These are phyloP conservation scores for Taxawa tesnikishii DNA, from an alignment of 2,329 filamentous ascomycete genomes.

Conservation along the genomic window DNA sequence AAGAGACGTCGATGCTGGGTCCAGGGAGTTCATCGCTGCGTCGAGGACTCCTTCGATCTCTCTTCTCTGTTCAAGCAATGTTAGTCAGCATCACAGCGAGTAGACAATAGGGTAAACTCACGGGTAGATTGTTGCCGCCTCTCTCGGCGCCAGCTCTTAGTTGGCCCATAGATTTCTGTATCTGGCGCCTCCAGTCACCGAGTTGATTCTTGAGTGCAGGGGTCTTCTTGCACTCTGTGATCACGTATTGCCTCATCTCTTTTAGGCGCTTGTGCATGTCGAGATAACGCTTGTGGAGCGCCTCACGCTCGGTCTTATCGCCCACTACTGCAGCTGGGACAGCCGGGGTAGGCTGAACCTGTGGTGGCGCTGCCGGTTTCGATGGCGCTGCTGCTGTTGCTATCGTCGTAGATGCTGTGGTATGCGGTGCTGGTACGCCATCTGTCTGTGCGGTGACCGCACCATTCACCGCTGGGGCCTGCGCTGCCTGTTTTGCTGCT, in stretches of 20 bases:
- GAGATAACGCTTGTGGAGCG: conserved; percentile 36
- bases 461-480: conserved; percentile 1
- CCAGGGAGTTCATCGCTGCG: conserved; percentile 16
- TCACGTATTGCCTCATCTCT: conserved; percentile 40
- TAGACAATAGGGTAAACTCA: too few species aligned
- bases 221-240: conserved; percentile 43
- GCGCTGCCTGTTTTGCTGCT: conserved; percentile 10
- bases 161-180: conserved; percentile 63
- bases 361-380: not conserved
- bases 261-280: conserved; percentile 58
- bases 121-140: too few species aligned
- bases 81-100: too few species aligned
- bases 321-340: conserved; percentile 1
- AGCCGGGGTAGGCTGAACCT: not conserved
- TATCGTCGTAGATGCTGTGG: not conserved
- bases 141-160: too few species aligned
- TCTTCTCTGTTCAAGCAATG: conserved; percentile 23
- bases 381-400: conserved; percentile 1
- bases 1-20: conserved; percentile 16
- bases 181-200: conserved; percentile 58
- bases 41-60: conserved; percentile 42
- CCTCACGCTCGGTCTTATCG: conserved; percentile 20
- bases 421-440: not conserved
- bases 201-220: conserved; percentile 49
- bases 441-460: conserved; percentile 4